These are phyloP conservation scores for Puccinia hordei DNA, from an alignment of 1,284 basidiomycete genomes.

Conservation along the genomic window DNA sequence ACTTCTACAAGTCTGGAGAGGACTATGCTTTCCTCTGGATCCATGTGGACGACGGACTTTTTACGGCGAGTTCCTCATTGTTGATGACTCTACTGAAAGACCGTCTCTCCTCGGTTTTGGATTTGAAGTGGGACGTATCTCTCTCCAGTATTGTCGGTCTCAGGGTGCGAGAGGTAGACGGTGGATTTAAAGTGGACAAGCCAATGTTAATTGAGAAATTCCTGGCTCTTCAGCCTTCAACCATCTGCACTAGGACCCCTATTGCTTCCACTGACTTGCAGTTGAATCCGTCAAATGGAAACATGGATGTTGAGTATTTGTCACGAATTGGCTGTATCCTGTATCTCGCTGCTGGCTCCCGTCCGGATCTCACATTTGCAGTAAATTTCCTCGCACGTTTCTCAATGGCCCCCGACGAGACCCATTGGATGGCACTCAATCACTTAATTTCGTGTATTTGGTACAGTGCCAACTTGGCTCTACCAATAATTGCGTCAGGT, in stretches of 20 bases:
- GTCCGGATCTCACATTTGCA: too few species aligned
- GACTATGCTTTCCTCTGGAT: slow-evolving; percentile 5
- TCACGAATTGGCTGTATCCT: too few species aligned
- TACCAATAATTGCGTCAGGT: too few species aligned
- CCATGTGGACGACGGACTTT: slow-evolving; percentile 7
- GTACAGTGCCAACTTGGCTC: too few species aligned
- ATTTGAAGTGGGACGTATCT: too few species aligned
- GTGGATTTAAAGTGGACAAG: not conserved
- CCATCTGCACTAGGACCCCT: not conserved
- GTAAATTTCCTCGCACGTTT: too few species aligned
- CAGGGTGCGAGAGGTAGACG: not conserved
- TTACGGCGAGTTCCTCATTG: not conserved
- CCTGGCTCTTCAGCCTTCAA: not conserved
- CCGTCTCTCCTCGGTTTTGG: not conserved
- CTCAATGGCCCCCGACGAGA: too few species aligned
- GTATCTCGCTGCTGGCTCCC: too few species aligned
- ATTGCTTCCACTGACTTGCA: not conserved
- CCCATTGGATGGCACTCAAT: too few species aligned
- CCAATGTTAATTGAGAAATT: not conserved
- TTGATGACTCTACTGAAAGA: not conserved
- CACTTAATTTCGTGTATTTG: too few species aligned
- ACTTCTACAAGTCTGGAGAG: not conserved
- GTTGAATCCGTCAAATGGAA: not conserved
- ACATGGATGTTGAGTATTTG: too few species aligned
- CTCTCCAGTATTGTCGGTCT: not conserved